Percentiles rank a stretch among this genome's conserved stretches.
phyloP scores from a whole-genome alignment of 176 grass and related monocot genomes.

The Zoysia japonica region DNA sequence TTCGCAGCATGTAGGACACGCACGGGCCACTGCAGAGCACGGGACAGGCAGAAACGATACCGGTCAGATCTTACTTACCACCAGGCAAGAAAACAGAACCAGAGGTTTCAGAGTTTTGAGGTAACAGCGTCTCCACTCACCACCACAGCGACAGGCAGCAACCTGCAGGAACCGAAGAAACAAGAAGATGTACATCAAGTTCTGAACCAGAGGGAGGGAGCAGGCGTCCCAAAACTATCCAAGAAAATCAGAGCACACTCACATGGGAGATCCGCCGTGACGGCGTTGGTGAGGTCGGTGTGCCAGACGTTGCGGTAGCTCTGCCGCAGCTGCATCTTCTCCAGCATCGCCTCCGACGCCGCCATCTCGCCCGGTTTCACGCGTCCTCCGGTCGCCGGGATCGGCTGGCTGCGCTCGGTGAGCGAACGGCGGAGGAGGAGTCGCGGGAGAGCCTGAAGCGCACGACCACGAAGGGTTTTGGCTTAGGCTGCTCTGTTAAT shows the following conservation, averaged over 20 bases:
- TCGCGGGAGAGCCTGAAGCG: no score
- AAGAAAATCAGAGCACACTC: neutral
- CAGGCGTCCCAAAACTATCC: neutral
- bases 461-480: neutral
- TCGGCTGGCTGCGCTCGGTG: no score
- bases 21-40: constrained; percentile 68
- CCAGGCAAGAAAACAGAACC: neutral
- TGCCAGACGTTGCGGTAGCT: constrained; percentile 96
- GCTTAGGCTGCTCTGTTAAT: neutral
- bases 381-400: no score
- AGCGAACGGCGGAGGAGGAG: no score
- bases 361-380: constrained; percentile 46
- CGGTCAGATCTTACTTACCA: neutral
- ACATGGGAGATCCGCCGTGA: constrained; percentile 70
- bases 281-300: constrained; percentile 81
- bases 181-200: neutral
- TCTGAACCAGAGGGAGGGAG: neutral
- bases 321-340: constrained; percentile 85
- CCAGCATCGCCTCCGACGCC: constrained; percentile 56
- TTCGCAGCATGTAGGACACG: constrained; percentile 92
- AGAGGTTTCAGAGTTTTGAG: neutral
- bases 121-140: constrained; percentile 45
- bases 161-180: constrained; percentile 39
- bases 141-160: constrained; percentile 90
- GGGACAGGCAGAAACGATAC: no score